Evolutionary conservation across 495 filamentous ascomycete genomes (phyloP), one percentile per base, ranked within the genome.

Genomic region (Tetracladium setigerum): DNA sequence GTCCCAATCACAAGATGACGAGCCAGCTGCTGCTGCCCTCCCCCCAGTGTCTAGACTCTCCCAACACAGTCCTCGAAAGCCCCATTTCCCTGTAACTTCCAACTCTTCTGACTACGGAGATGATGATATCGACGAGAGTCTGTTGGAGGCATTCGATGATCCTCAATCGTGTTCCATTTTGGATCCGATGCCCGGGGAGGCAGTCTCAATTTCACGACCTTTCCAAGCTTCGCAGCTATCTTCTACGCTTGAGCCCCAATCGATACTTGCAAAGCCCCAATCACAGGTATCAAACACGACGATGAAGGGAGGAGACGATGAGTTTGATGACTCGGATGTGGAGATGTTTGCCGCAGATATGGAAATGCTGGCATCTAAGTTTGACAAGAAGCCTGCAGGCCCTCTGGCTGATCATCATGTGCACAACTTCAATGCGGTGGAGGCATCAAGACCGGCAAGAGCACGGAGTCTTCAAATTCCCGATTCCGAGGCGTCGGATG

Each of bases 301-400:
- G 22, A 7, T 15, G 32, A 56, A 65, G 13, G 38, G 45, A n/a
- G 58, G 53, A 5, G 57, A 62, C 37, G 67, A 73, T 46, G 71
- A 81, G 44, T 84, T 80, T 57, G 74, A 75, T 37, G 83, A 86
- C 35, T 68, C 77, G 27, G 80, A 76, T 46, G 82, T 83, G 38
- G 80, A 82, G 17, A n/a, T 54, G 12, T 64, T 79, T 48, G 71
- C 78, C 39, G 74, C 71, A 30, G 78, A 73, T 41, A 62, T 81
- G 15, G 81, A 78, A 52, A 63, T 76, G 32, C 56, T 86, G 38
- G 65, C 77, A 35, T 71, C 79, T 10, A 61, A 65, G 51, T 74
- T 70, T 55, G 69, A 81, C 57, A 62, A 67, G 18, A 65, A 75
- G 44, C 35, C 42, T 16, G 33, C 32, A 11, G 40, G 22, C 22